Conservation (phyloP, 2,329 filamentous ascomycete genomes). For the Fusarium palustre region DNA sequence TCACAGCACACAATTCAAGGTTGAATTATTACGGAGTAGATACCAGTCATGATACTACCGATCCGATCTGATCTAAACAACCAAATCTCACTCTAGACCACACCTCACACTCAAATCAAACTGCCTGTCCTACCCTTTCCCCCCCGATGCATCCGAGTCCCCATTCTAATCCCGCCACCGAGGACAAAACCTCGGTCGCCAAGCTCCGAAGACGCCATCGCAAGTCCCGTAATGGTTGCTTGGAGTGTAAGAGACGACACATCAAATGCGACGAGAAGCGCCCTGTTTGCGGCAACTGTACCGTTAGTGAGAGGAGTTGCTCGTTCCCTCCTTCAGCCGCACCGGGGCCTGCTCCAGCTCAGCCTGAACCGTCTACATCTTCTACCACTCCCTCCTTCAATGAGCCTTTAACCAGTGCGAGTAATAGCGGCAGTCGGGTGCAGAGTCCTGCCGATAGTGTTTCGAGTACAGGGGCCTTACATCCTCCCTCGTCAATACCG, state of each 20-base stretch:
- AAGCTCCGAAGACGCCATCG: conserved; percentile 54
- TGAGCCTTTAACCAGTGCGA: conserved; percentile 1
- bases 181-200: conserved; percentile 29
- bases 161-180: conserved; percentile 30
- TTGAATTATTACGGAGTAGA: background rate
- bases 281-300: conserved; percentile 56
- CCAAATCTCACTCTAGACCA: conserved; percentile 8
- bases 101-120: background rate
- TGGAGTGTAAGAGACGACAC: conserved; percentile 56
- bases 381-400: background rate
- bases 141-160: conserved; percentile 38
- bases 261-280: conserved; percentile 59
- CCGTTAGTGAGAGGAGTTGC: conserved; percentile 53
- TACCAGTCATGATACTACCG: conserved; percentile 3
- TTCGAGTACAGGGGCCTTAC: conserved; percentile 26
- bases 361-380: conserved; percentile 10
- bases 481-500: conserved; percentile 22
- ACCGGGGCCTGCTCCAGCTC: conserved; percentile 12
- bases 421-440: conserved; percentile 20
- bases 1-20: background rate
- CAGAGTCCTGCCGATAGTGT: conserved; percentile 43
- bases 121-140: background rate
- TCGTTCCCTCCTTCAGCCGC: conserved; percentile 47
- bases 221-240: conserved; percentile 57
- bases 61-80: background rate